Conservation (phyloP, 495 filamentous ascomycete species). For the Polyplosphaeria fusca region DNA sequence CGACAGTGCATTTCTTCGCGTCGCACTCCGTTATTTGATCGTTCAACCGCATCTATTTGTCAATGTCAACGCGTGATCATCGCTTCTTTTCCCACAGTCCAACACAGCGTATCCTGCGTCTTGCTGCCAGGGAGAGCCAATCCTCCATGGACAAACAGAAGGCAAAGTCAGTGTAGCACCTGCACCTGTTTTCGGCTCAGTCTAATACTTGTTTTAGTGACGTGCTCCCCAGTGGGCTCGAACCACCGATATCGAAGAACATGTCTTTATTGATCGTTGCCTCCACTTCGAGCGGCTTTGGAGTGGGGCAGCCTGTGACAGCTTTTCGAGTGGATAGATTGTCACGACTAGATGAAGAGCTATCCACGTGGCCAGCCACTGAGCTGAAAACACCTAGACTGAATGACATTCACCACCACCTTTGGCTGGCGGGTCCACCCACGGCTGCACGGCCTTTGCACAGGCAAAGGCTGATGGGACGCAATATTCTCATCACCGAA, state of each 20-base stretch:
- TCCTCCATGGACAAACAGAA: background rate
- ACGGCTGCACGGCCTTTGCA: constrained; percentile 14
- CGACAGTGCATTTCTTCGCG: background rate
- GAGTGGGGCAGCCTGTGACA: background rate
- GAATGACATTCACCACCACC: constrained; percentile 13
- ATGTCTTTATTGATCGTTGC: too few species aligned
- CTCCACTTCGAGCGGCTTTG: background rate
- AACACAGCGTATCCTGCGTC: background rate
- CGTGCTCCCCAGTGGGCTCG: too few species aligned
- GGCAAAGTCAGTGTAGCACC: background rate
- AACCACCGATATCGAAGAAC: constrained; percentile 10
- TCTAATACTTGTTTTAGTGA: too few species aligned
- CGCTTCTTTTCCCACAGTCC: background rate
- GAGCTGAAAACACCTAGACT: constrained; percentile 17
- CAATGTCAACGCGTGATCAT: background rate
- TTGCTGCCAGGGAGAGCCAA: background rate
- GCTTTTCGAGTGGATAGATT: background rate
- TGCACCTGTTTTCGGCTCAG: too few species aligned
- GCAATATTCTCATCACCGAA: constrained; percentile 20
- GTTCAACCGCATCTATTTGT: background rate
- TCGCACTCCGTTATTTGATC: background rate
- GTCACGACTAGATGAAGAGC: background rate
- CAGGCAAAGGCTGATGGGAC: constrained; percentile 5
- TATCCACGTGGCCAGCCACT: background rate
- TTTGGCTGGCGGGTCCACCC: constrained; percentile 27